These are phyloP conservation scores for Boletellus ananas DNA, from an alignment of 768 basidiomycete species.

Conservation along the genomic window DNA sequence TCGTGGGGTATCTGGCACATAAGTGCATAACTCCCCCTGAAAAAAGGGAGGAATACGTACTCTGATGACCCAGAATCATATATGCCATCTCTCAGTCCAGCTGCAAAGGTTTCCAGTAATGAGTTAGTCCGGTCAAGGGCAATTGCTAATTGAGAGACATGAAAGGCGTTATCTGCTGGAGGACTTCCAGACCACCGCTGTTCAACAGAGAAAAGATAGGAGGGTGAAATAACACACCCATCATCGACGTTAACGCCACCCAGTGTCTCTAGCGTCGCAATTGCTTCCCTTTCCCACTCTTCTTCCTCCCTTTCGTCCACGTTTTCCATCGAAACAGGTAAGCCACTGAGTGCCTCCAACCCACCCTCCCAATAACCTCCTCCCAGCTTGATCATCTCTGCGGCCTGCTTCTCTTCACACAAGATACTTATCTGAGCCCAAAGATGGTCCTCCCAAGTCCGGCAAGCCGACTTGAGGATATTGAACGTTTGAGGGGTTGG, in stretches of 20 bases:
- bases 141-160: constrained; percentile 76
- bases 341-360: constrained; percentile 41
- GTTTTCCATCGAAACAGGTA: constrained; percentile 22
- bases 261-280: constrained; percentile 52
- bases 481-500: constrained; percentile 65
- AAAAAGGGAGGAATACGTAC: constrained; percentile 38
- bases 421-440: constrained; percentile 86
- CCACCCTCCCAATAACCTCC: constrained; percentile 83
- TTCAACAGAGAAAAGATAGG: constrained; percentile 1
- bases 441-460: constrained; percentile 92
- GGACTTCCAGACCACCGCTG: constrained; percentile 35
- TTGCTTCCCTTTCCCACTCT: constrained; percentile 66
- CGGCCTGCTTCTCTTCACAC: constrained; percentile 76
- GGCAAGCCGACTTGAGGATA: constrained; percentile 68
- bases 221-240: constrained; percentile 42
- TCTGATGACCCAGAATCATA: constrained; percentile 50
- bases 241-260: constrained; percentile 57
- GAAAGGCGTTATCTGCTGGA: constrained; percentile 70
- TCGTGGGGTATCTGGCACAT: constrained; percentile 52
- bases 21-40: not conserved
- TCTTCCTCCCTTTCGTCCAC: constrained; percentile 42
- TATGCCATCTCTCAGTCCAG: constrained; percentile 48
- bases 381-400: constrained; percentile 57
- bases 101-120: constrained; percentile 67
- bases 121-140: constrained; percentile 66